Evolutionary conservation across 2,329 filamentous ascomycete genomes (phyloP).

Genomic region (Xylaria sp.): DNA sequence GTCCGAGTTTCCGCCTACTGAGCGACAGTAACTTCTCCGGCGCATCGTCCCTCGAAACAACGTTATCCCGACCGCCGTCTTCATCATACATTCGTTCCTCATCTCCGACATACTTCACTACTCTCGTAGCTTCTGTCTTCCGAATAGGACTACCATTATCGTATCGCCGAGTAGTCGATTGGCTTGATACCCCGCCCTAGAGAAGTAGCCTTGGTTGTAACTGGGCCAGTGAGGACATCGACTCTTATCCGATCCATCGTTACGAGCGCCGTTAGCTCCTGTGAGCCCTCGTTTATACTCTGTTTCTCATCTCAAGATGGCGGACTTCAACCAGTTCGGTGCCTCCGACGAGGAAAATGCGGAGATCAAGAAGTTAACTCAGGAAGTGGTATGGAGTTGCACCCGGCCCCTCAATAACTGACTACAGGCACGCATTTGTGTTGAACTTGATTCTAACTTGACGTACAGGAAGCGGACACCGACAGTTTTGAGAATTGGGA

Average conservation of each 20-base stretch:
- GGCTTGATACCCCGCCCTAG: neutral
- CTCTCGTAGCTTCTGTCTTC: neutral
- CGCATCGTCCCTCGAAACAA: slow-evolving; percentile 15
- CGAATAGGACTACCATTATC: neutral
- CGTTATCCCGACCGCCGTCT: neutral
- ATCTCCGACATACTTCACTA: neutral
- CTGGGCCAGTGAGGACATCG: slow-evolving; percentile 2
- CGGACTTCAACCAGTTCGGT: slow-evolving; percentile 76
- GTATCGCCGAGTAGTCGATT: neutral
- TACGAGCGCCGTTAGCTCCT: slow-evolving; percentile 2
- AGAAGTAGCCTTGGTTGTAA: neutral
- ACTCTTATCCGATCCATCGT: slow-evolving; percentile 1
- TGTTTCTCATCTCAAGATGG: slow-evolving; percentile 60
- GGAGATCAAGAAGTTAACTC: slow-evolving; percentile 81
- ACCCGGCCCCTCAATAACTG: neutral
- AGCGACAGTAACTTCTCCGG: neutral
- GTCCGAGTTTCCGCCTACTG: neutral
- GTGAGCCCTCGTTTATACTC: neutral
- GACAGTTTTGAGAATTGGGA: slow-evolving; percentile 98
- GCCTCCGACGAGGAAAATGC: slow-evolving; percentile 83
- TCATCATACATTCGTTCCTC: slow-evolving; percentile 10
- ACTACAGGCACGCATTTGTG: neutral
- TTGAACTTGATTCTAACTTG: slow-evolving; percentile 32
- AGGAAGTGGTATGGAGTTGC: slow-evolving; percentile 74
- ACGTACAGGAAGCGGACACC: slow-evolving; percentile 70